phyloP scores from a whole-genome alignment of 192 early-diverging fungal species.

The Coemansia sp. region DNA sequence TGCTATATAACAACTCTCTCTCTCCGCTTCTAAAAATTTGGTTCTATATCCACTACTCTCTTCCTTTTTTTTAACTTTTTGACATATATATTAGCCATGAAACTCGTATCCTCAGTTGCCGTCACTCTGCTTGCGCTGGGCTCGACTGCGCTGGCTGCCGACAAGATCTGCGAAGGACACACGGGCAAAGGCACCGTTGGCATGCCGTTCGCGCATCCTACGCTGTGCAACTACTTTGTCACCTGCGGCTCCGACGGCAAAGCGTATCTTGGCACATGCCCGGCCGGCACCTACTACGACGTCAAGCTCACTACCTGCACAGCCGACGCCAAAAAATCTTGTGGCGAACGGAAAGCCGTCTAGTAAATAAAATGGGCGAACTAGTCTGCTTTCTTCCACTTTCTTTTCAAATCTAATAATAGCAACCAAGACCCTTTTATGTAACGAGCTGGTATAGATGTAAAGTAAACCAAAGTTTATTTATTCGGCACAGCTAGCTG shows the following conservation, averaged over 20 bases:
- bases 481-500: constrained; percentile 25
- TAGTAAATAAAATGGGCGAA: neutral
- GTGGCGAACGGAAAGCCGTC: constrained; percentile 31
- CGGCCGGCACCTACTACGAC: constrained; percentile 48
- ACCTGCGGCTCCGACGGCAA: constrained; percentile 31
- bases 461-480: too few species aligned
- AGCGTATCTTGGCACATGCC: constrained; percentile 32
- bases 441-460: too few species aligned
- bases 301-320: constrained; percentile 33
- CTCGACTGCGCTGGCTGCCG: neutral
- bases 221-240: constrained; percentile 26
- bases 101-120: neutral
- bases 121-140: neutral
- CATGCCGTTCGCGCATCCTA: constrained; percentile 38
- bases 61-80: too few species aligned
- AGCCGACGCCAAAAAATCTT: constrained; percentile 22
- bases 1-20: too few species aligned
- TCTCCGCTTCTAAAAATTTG: too few species aligned
- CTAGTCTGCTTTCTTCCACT: neutral
- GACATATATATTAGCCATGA: neutral
- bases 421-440: too few species aligned
- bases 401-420: too few species aligned
- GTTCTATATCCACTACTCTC: too few species aligned
- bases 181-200: constrained; percentile 34
- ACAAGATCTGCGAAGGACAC: constrained; percentile 39